Evolutionary conservation across 1,284 basidiomycete genomes (phyloP).

Genomic region (Trichosporon sp.): DNA sequence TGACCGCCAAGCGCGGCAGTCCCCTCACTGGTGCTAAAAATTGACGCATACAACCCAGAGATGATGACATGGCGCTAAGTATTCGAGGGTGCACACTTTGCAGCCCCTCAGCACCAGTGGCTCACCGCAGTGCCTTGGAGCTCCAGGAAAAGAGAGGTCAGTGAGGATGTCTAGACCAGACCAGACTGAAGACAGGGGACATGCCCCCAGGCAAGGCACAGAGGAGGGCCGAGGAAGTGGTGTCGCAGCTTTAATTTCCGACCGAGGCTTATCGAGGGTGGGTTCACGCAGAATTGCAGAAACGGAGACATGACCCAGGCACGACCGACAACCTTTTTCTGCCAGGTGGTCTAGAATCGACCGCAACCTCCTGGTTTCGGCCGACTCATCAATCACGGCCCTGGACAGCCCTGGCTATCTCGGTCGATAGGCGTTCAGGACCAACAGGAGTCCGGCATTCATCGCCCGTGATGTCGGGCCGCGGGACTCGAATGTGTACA

Average conservation of each 20-base stretch:
- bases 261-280: too few relatives aligned
- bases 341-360: background rate
- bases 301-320: background rate
- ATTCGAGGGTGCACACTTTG: background rate
- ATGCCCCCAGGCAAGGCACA: too few relatives aligned
- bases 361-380: background rate
- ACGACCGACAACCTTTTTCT: background rate
- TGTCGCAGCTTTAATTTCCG: too few relatives aligned
- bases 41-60: background rate
- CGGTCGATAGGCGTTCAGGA: background rate
- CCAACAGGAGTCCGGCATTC: background rate
- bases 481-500: too few relatives aligned
- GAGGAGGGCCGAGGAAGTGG: too few relatives aligned
- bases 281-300: too few relatives aligned
- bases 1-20: background rate
- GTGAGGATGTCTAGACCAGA: too few relatives aligned
- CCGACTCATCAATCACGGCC: background rate
- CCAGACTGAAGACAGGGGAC: too few relatives aligned
- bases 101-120: too few relatives aligned
- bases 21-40: background rate
- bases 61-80: background rate
- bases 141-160: background rate
- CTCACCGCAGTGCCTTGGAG: background rate
- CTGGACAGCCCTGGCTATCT: background rate
- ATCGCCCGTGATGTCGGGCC: background rate